Evolutionary conservation across 1,139 yeast genomes (phyloP), one percentile per base, ranked within the genome.

Genomic region (Yamadazyma buinensis): DNA sequence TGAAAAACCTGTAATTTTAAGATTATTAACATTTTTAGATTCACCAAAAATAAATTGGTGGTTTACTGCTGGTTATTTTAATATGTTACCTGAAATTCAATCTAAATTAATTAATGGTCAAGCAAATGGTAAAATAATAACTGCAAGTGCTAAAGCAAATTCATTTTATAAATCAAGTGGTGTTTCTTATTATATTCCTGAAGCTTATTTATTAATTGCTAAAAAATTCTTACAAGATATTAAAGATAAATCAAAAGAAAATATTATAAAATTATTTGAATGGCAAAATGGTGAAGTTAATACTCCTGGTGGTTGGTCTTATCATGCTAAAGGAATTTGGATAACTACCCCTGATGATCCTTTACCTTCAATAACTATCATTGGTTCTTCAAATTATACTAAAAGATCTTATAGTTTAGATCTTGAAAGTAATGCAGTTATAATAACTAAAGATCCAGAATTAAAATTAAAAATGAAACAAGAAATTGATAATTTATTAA

Each of bases 311-410:
- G 97, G 98, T 1, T 92, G 98, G 98, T 86, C 97, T 0, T 92
- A 92, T 56, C 99, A 92, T 54, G 98, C 98, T n/a, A 92, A 92
- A 55, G 99, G 99, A 1, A 65, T 88, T 12, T 92, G 98, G 98
- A 62, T 86, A 1, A 71, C 79, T 7, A 73, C 74, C 7, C 84
- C 88, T 0, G 68, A 64, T 7, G 81, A 77, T 37, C 47, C 49
- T 0, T 52, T 61, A 20, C 96, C 96, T 2, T 71, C 82, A 28
- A 64, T 86, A 18, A 84, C 97, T 0, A 78, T 90, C 3, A 72
- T 92, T 36, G 98, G 98, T 1, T 86, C 96, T 1, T 87, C 97
- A 0, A 92, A 92, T 55, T 92, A 88, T 55, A 94, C 98, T 0
- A 77, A 84, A 44, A 70, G 99, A 40, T 90, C 97, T 0, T 92